phyloP scores from a whole-genome alignment of 2,329 filamentous ascomycete genomes.

The Ophiostoma angusticollis region DNA sequence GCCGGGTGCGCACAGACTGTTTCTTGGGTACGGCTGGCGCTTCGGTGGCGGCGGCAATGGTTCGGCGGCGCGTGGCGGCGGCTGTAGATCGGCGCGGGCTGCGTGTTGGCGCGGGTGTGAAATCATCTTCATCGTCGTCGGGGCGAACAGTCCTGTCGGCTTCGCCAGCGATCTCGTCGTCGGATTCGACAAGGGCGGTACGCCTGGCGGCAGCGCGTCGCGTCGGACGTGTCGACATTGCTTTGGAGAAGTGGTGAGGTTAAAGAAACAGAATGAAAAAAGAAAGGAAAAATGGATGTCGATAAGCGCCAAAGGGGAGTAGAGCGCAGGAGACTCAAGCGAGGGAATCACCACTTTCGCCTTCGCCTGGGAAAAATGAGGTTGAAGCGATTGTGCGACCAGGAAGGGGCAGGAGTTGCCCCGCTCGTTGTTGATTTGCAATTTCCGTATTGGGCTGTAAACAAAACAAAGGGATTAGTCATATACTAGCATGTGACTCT shows the following conservation, averaged over 20 bases:
- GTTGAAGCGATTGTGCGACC: slow-evolving; percentile 1
- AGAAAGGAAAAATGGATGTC: background rate
- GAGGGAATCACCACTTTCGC: no score
- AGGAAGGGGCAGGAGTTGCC: slow-evolving; percentile 10
- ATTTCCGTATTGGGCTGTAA: slow-evolving; percentile 15
- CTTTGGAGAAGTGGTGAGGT: slow-evolving; percentile 12
- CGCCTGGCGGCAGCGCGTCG: slow-evolving; percentile 46
- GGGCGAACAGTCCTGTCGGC: slow-evolving; percentile 29
- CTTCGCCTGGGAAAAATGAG: slow-evolving; percentile 1
- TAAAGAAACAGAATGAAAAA: slow-evolving; percentile 3
- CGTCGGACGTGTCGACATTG: slow-evolving; percentile 30
- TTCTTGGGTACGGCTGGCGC: slow-evolving; percentile 18
- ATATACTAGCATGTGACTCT: background rate
- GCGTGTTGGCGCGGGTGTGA: slow-evolving; percentile 56
- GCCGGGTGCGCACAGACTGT: slow-evolving; percentile 29
- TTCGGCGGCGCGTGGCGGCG: slow-evolving; percentile 21
- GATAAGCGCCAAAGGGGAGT: no score
- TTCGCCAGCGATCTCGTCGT: slow-evolving; percentile 54
- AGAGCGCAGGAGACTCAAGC: no score
- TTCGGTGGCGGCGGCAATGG: slow-evolving; percentile 28
- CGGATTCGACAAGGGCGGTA: slow-evolving; percentile 64
- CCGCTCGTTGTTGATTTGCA: slow-evolving; percentile 16
- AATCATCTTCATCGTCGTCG: slow-evolving; percentile 61
- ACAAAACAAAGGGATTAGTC: slow-evolving; percentile 13
- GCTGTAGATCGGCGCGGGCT: slow-evolving; percentile 27